These are phyloP conservation scores for Pelargonium australe DNA, from an alignment of 441 rosid genomes.

Conservation along the genomic window DNA sequence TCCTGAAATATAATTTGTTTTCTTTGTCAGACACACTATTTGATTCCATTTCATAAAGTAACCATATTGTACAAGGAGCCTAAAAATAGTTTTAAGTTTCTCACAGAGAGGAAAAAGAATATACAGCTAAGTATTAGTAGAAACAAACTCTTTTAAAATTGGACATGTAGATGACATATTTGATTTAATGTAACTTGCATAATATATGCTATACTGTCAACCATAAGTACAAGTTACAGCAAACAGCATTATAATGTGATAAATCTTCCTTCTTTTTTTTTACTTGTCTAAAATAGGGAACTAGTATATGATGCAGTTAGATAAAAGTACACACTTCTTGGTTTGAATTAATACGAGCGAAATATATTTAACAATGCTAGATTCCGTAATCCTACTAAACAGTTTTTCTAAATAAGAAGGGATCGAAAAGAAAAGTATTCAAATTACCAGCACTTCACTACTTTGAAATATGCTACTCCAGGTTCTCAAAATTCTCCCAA, in stretches of 20 bases:
- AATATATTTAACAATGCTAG: background rate
- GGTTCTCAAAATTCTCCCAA: too few relatives aligned
- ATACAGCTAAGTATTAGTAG: background rate
- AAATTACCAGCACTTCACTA: background rate
- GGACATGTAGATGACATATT: background rate
- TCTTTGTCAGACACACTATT: background rate
- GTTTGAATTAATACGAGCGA: background rate
- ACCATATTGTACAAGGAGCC: background rate
- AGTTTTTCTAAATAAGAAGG: background rate
- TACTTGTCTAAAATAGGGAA: too few relatives aligned
- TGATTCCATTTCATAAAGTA: background rate
- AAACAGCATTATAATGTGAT: background rate
- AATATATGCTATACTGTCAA: background rate
- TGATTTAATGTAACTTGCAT: background rate
- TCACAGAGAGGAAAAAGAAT: background rate
- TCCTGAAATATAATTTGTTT: conserved; percentile 33
- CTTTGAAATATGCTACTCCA: background rate
- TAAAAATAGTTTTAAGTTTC: background rate
- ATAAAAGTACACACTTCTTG: background rate
- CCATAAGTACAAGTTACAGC: background rate
- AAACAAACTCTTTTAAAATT: background rate
- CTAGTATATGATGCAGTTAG: background rate
- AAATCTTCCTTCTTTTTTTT: too few relatives aligned
- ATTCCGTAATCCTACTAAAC: background rate
- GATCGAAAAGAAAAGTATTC: background rate